A percentile compares a stretch with the other conserved stretches of the same genome.
phyloP scores from a whole-genome alignment of 768 basidiomycete species.

The Pseudohyphozyma bogoriensis region DNA sequence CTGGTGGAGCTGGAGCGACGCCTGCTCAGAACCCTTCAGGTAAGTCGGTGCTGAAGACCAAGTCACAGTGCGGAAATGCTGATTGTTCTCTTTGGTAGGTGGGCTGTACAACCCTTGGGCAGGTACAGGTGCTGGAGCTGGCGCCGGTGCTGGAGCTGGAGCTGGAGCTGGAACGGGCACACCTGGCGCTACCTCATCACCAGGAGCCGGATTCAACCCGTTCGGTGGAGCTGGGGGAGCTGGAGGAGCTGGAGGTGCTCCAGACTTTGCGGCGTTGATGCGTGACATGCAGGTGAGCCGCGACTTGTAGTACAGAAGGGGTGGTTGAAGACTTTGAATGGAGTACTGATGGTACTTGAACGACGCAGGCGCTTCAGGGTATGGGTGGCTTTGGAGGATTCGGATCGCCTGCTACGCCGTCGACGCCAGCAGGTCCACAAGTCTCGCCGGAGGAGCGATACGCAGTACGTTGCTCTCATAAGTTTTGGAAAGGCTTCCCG shows the following conservation, averaged over 20 bases:
- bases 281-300: constrained; percentile 40
- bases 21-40: constrained; percentile 30
- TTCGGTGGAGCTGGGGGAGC: constrained; percentile 26
- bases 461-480: constrained; percentile 45
- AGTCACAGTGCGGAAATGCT: not conserved
- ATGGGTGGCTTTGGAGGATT: not conserved
- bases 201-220: constrained; percentile 11
- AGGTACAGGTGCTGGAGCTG: not conserved
- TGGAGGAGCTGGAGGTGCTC: constrained; percentile 12
- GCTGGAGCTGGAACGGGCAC: not conserved
- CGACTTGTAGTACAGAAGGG: too few species aligned
- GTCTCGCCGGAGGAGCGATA: constrained; percentile 78
- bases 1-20: constrained; percentile 19
- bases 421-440: constrained; percentile 41
- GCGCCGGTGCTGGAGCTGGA: not conserved
- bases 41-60: constrained; percentile 6
- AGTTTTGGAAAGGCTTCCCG: too few species aligned
- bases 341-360: too few species aligned
- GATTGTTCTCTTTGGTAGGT: not conserved
- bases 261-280: constrained; percentile 40
- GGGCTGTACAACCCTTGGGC: constrained; percentile 26
- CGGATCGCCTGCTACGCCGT: constrained; percentile 36
- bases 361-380: too few species aligned
- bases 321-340: not conserved
- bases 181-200: constrained; percentile 3